Evolutionary conservation across 495 filamentous ascomycete species (phyloP).

Genomic region (Penicillium bialowiezense): DNA sequence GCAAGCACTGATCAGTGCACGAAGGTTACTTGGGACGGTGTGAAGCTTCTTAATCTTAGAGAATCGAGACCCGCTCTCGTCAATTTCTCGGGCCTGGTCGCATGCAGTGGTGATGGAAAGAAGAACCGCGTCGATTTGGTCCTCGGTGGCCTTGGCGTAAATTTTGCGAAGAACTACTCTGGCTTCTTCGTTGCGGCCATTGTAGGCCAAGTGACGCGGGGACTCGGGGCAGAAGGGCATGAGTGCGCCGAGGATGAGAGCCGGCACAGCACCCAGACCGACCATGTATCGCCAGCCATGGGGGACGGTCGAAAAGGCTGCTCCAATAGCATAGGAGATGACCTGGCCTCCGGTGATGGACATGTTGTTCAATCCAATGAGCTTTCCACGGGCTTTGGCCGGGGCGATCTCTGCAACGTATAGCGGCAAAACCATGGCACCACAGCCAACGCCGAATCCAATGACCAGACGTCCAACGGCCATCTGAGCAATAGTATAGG

Average conservation of each 20-base stretch:
- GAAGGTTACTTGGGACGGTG: conserved; percentile 43
- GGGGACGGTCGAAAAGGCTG: conserved; percentile 42
- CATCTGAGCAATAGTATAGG: conserved; percentile 48
- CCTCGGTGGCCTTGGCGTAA: conserved; percentile 33
- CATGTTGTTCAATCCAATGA: conserved; percentile 55
- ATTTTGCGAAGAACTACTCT: conserved; percentile 33
- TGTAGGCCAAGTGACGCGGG: conserved; percentile 49
- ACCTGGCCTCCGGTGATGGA: conserved; percentile 52
- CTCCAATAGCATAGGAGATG: conserved; percentile 49
- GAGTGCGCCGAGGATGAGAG: neutral
- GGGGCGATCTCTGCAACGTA: conserved; percentile 49
- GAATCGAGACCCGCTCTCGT: conserved; percentile 30
- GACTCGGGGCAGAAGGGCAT: conserved; percentile 43
- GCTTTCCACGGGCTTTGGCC: conserved; percentile 47
- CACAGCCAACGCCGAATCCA: conserved; percentile 50
- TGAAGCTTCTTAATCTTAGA: conserved; percentile 46
- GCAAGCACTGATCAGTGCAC: conserved; percentile 50
- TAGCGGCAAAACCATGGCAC: conserved; percentile 44
- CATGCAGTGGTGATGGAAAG: conserved; percentile 33
- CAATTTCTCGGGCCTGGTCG: conserved; percentile 34
- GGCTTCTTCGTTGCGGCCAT: conserved; percentile 41
- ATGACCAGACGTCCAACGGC: conserved; percentile 48
- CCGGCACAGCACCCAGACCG: neutral
- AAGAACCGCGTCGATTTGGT: conserved; percentile 39
- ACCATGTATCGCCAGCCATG: conserved; percentile 6